Percentiles rank a stretch among this genome's conserved stretches.
phyloP scores from a whole-genome alignment of 139 green algal genomes.

The Spirogloea muscicola region DNA sequence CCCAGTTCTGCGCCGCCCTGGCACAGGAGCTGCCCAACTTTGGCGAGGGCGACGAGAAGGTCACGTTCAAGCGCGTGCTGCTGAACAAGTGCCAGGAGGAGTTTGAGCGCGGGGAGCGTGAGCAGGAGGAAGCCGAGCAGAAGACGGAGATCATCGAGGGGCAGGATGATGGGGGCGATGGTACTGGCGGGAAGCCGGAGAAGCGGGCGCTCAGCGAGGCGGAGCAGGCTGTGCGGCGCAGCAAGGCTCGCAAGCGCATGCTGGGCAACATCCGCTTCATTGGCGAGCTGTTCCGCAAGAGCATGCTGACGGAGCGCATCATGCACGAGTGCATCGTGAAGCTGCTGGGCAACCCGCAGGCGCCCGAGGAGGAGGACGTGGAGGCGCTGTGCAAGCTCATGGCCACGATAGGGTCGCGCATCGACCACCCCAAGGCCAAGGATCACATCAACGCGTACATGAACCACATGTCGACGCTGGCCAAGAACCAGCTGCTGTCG shows the following conservation, averaged over 20 bases:
- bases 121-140: slow-evolving; percentile 34
- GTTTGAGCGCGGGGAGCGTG: slow-evolving; percentile 61
- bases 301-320: slow-evolving; percentile 94
- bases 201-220: slow-evolving; percentile 4
- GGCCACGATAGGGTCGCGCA: slow-evolving; percentile 60
- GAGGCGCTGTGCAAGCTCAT: slow-evolving; percentile 98
- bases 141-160: slow-evolving; percentile 27
- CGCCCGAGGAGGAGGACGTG: slow-evolving; percentile 79
- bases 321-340: slow-evolving; percentile 90
- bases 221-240: background rate
- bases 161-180: slow-evolving; percentile 4
- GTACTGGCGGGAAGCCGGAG: background rate
- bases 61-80: slow-evolving; percentile 85
- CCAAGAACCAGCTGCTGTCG: slow-evolving; percentile 30
- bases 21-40: slow-evolving; percentile 25
- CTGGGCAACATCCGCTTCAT: slow-evolving; percentile 99
- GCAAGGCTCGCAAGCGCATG: slow-evolving; percentile 59
- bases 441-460: slow-evolving; percentile 57
- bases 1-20: slow-evolving; percentile 66
- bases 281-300: slow-evolving; percentile 89
- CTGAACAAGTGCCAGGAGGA: slow-evolving; percentile 99
- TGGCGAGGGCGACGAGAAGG: slow-evolving; percentile 47
- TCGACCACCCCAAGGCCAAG: slow-evolving; percentile 56
- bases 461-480: slow-evolving; percentile 41
- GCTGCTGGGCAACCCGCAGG: slow-evolving; percentile 47